Conservation (phyloP, 768 basidiomycete genomes). For the Punctularia strigosozonata region DNA sequence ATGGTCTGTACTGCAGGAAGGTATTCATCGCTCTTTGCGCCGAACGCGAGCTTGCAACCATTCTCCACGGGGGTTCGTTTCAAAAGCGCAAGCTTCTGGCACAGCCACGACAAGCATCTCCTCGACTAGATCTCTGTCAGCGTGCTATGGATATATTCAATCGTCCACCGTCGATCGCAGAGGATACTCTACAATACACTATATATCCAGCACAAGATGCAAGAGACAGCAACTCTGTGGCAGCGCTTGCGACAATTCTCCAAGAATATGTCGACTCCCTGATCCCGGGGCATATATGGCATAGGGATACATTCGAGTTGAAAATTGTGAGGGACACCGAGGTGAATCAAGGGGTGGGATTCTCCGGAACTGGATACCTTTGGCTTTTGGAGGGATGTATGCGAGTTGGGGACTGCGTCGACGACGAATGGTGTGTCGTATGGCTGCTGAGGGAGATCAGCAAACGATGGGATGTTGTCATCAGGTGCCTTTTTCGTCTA, state of each 20-base stretch:
- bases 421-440: constrained; percentile 95
- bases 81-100: too few relatives aligned
- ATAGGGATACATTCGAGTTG: constrained; percentile 73
- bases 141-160: constrained; percentile 75
- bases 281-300: constrained; percentile 65
- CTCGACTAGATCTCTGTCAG: too few relatives aligned
- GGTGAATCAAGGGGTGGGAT: too few relatives aligned
- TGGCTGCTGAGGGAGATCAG: constrained; percentile 80
- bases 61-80: too few relatives aligned
- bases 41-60: too few relatives aligned
- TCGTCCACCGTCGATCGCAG: constrained; percentile 64
- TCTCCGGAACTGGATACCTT: too few relatives aligned
- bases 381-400: constrained; percentile 71
- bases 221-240: constrained; percentile 47
- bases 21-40: too few relatives aligned
- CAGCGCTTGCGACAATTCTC: constrained; percentile 61
- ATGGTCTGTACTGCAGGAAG: too few relatives aligned
- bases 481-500: constrained; percentile 38
- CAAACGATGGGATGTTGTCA: constrained; percentile 65
- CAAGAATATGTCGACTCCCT: constrained; percentile 38
- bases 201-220: constrained; percentile 48
- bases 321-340: constrained; percentile 46
- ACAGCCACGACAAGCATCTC: too few relatives aligned
- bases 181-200: constrained; percentile 74
- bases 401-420: constrained; percentile 92